phyloP scores from a whole-genome alignment of 768 basidiomycete genomes.

The Suillus plorans region DNA sequence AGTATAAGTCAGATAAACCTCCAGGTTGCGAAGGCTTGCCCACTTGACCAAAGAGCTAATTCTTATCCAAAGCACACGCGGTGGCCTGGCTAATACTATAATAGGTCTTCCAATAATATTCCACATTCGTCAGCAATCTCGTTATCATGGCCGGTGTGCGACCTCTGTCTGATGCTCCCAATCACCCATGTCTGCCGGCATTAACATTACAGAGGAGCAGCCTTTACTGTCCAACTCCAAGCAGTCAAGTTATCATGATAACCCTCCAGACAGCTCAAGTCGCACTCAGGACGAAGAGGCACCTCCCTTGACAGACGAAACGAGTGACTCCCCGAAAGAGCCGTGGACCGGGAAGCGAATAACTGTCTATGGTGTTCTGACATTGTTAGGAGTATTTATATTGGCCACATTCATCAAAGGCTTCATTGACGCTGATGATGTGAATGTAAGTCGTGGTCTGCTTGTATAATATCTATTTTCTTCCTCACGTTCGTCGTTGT shows the following conservation, averaged over 20 bases:
- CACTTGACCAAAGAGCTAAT: neutral
- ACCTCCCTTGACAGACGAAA: conserved; percentile 3
- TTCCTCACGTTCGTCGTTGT: conserved; percentile 38
- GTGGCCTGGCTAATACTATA: neutral
- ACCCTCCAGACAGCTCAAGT: neutral
- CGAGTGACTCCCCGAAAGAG: conserved; percentile 6
- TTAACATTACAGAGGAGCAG: conserved; percentile 18
- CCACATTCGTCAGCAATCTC: neutral
- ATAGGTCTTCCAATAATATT: neutral
- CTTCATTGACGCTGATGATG: conserved; percentile 67
- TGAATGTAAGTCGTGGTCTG: conserved; percentile 47
- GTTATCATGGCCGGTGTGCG: neutral
- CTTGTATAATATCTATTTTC: conserved; percentile 31
- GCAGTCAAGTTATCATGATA: conserved; percentile 17
- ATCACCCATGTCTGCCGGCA: conserved; percentile 1
- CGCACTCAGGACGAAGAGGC: conserved; percentile 16
- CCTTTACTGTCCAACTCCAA: conserved; percentile 23
- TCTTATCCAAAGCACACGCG: neutral
- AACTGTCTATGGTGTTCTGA: conserved; percentile 32
- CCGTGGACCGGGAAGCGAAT: conserved; percentile 14
- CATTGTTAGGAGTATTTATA: conserved; percentile 36
- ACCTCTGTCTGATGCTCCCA: neutral
- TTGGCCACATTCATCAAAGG: conserved; percentile 64
- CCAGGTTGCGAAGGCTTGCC: neutral
- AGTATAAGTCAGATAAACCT: neutral